These are phyloP conservation scores for Candida coquimbonensis DNA, from an alignment of 805 yeast species.

Conservation along the genomic window DNA sequence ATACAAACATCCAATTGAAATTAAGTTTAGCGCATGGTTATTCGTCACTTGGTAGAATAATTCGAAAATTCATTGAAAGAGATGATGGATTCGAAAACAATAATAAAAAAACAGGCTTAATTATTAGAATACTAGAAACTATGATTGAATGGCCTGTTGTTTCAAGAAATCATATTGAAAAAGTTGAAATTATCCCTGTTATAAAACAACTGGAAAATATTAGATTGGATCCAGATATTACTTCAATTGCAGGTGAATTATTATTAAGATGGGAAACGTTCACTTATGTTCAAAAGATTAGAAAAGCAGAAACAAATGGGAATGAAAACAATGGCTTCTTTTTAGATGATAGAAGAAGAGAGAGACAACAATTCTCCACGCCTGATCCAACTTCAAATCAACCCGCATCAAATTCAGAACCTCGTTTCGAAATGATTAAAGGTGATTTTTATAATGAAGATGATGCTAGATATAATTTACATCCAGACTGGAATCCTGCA, in stretches of 20 bases:
- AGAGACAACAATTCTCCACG: neutral
- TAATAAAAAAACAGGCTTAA: conserved; percentile 24
- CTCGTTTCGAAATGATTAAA: neutral
- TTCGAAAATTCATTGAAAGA: conserved; percentile 28
- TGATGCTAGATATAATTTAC: conserved; percentile 1
- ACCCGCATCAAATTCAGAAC: neutral
- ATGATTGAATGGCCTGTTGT: conserved; percentile 61
- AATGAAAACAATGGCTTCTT: neutral
- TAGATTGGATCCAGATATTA: conserved; percentile 21
- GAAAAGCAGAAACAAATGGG: conserved; percentile 36
- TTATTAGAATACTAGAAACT: conserved; percentile 46
- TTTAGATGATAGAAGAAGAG: conserved; percentile 17
- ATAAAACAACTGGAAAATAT: conserved; percentile 35
- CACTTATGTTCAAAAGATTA: conserved; percentile 81
- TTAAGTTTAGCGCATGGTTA: conserved; percentile 83
- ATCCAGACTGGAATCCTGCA: conserved; percentile 28
- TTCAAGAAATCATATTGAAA: conserved; percentile 69
- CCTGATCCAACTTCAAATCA: conserved; percentile 1
- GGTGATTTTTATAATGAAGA: conserved; percentile 33
- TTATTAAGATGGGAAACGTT: conserved; percentile 64
- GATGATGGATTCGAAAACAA: neutral
- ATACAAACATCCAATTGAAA: conserved; percentile 42
- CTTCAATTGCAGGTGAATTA: conserved; percentile 35
- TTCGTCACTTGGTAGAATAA: conserved; percentile 59
- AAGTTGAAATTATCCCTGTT: conserved; percentile 63